Evolutionary conservation across 1,139 yeast genomes (phyloP), one percentile per base, ranked within the genome.

Genomic region (Suhomyces ambrosiae): DNA sequence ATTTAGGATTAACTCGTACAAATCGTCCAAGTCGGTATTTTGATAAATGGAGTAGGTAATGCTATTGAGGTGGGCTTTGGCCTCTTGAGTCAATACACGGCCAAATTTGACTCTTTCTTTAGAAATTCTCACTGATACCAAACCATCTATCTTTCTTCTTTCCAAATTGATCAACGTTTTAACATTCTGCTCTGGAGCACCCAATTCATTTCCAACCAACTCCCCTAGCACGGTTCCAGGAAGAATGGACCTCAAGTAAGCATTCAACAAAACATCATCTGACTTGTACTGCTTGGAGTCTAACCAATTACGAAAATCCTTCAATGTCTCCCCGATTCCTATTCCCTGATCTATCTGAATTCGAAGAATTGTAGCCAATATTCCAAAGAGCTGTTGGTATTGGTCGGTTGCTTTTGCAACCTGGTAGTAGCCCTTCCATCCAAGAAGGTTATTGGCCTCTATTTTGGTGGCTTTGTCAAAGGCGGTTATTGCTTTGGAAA

Each of bases 401-500:
- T 79, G 71, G 10, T 61, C 49, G n/a, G 53, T 53, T 5, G 56
- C 52, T 38, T 63, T 66, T 22, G 38, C 58, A 45, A 39, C 60
- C 57, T 48, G 58, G 44, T 80, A 62, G 44, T 82, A 70, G 0
- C 97, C 97, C 55, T 86, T 88, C 95, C 95, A 89, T 0, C 92
- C 95, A 18, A 76, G 58, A 1, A 80, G 45, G 38, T 81, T 79
- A 1, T 66, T 64, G 0, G 82, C 78, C 23, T 83, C 79, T 2
- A 82, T 36, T 3, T 60, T 53, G 2, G 79, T 73, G 0, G 96
- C 96, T 28, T 57, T 60, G 19, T 57, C 50, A 49, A 85, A 86
- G 2, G 79, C 63, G 2, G 54, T 52, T 2, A 66, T 53, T 0
- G 95, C 83, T 3, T 70, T 61, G 1, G 56, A 56, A 7, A 56